phyloP scores from a whole-genome alignment of 2,329 filamentous ascomycete species.

The Colletotrichum cereale region DNA sequence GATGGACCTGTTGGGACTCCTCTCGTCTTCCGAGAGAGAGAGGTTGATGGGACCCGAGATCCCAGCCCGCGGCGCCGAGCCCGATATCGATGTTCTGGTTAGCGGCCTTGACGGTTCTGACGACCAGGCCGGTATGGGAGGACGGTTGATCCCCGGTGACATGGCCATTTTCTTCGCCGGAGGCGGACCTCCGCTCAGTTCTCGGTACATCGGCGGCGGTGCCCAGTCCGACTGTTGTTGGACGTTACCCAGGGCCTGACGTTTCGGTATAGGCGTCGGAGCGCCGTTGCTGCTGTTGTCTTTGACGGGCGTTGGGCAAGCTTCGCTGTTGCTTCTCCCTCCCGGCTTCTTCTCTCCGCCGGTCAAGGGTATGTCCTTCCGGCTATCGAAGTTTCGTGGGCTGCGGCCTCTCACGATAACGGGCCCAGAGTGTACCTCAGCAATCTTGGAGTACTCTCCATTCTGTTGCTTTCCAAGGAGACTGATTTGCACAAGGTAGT shows the following conservation, averaged over 20 bases:
- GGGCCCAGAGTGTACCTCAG: slow-evolving; percentile 90
- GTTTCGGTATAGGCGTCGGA: slow-evolving; percentile 38
- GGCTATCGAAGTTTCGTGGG: slow-evolving; percentile 92
- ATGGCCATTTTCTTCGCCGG: slow-evolving; percentile 66
- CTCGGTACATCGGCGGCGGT: slow-evolving; percentile 53
- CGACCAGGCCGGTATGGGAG: slow-evolving; percentile 67
- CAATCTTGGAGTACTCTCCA: slow-evolving; percentile 78
- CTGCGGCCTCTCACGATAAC: slow-evolving; percentile 95
- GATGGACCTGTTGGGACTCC: slow-evolving; percentile 65
- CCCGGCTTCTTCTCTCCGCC: slow-evolving; percentile 60
- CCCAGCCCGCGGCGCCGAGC: slow-evolving; percentile 34
- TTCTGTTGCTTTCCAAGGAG: slow-evolving; percentile 80
- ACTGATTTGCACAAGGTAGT: slow-evolving; percentile 90
- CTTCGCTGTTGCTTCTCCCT: slow-evolving; percentile 55
- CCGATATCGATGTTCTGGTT: slow-evolving; percentile 11
- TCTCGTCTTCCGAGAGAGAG: slow-evolving; percentile 71
- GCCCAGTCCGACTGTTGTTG: slow-evolving; percentile 61
- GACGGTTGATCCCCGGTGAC: slow-evolving; percentile 63
- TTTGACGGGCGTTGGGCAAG: slow-evolving; percentile 42
- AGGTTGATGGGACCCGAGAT: slow-evolving; percentile 61
- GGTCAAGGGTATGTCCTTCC: slow-evolving; percentile 85
- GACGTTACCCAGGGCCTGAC: slow-evolving; percentile 50
- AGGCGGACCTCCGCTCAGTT: slow-evolving; percentile 57
- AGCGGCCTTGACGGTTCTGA: slow-evolving; percentile 47
- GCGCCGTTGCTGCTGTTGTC: slow-evolving; percentile 39